Percentiles rank a stretch among this genome's conserved stretches.
phyloP scores from a whole-genome alignment of 257 asterid genomes.

The Solanum sitiens region DNA sequence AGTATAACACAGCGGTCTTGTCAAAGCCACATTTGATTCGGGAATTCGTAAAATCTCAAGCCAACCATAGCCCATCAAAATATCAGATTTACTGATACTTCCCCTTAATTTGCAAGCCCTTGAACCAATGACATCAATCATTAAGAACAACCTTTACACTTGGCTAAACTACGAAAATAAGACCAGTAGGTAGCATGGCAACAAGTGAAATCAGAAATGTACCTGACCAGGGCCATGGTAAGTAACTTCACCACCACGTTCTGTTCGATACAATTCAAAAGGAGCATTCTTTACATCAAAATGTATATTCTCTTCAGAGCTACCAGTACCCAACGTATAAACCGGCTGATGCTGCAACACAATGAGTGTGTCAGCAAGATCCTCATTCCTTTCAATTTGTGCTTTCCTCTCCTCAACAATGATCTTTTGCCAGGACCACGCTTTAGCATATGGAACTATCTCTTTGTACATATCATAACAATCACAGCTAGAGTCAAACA shows the following conservation, averaged over 20 bases:
- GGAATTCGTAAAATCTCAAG: background rate
- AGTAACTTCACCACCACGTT: constrained; percentile 95
- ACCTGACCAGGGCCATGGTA: constrained; percentile 99
- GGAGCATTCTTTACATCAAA: constrained; percentile 57
- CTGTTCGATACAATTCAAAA: constrained; percentile 60
- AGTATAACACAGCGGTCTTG: background rate
- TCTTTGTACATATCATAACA: constrained; percentile 54
- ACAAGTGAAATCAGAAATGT: background rate
- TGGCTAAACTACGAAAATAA: background rate
- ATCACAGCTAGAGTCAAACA: constrained; percentile 28
- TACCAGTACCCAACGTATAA: constrained; percentile 78
- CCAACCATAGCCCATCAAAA: background rate
- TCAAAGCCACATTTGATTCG: background rate
- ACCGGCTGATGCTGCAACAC: constrained; percentile 82
- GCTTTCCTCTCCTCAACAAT: constrained; percentile 47
- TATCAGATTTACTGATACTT: background rate
- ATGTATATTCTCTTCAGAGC: constrained; percentile 52
- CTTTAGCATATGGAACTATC: constrained; percentile 62
- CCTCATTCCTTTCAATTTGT: constrained; percentile 28
- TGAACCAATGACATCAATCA: background rate
- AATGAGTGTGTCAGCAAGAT: constrained; percentile 53
- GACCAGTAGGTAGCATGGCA: background rate
- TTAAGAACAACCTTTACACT: background rate
- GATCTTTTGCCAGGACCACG: constrained; percentile 86
- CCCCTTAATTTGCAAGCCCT: background rate